Percentiles rank a stretch among this genome's conserved stretches.
Evolutionary conservation across 208 protist species (phyloP).

Genomic region (Crithidia acanthocephali): DNA sequence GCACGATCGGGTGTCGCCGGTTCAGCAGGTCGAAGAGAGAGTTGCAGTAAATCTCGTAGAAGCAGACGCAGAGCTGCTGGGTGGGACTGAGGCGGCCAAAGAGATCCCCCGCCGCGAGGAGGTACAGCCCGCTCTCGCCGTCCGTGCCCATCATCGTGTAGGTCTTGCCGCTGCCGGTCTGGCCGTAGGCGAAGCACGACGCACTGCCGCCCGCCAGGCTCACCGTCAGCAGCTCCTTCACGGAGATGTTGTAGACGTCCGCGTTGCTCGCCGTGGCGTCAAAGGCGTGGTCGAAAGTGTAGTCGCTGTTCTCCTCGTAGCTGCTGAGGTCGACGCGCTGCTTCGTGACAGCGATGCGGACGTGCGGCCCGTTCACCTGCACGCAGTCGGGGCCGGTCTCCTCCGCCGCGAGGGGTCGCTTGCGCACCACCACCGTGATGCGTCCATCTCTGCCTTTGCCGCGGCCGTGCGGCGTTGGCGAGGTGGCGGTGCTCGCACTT

Average conservation of each 20-base stretch:
- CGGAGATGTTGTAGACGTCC: slow-evolving; percentile 84
- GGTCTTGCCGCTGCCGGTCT: slow-evolving; percentile 94
- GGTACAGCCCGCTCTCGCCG: slow-evolving; percentile 89
- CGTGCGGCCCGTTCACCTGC: slow-evolving; percentile 43
- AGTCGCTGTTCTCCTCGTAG: slow-evolving; percentile 94
- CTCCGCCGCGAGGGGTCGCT: slow-evolving; percentile 65
- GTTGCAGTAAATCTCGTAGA: slow-evolving; percentile 98
- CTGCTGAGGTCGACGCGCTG: slow-evolving; percentile 95
- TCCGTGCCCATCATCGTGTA: slow-evolving; percentile 92
- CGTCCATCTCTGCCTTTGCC: slow-evolving; percentile 54
- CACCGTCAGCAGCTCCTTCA: slow-evolving; percentile 79
- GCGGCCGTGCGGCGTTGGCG: neutral
- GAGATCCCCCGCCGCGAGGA: slow-evolving; percentile 91
- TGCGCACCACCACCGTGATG: slow-evolving; percentile 88
- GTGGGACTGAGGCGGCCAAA: slow-evolving; percentile 60
- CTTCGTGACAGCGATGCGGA: slow-evolving; percentile 70
- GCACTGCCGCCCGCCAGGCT: slow-evolving; percentile 93
- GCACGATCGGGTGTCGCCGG: slow-evolving; percentile 76
- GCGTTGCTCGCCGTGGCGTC: slow-evolving; percentile 72
- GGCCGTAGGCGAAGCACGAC: slow-evolving; percentile 95
- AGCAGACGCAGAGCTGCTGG: slow-evolving; percentile 65
- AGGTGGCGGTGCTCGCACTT: neutral
- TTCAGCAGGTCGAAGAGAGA: slow-evolving; percentile 96
- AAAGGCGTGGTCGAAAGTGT: slow-evolving; percentile 95
- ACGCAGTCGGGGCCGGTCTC: slow-evolving; percentile 66